Conservation (phyloP, 2,329 filamentous ascomycete species). For the Fusarium buharicum region DNA sequence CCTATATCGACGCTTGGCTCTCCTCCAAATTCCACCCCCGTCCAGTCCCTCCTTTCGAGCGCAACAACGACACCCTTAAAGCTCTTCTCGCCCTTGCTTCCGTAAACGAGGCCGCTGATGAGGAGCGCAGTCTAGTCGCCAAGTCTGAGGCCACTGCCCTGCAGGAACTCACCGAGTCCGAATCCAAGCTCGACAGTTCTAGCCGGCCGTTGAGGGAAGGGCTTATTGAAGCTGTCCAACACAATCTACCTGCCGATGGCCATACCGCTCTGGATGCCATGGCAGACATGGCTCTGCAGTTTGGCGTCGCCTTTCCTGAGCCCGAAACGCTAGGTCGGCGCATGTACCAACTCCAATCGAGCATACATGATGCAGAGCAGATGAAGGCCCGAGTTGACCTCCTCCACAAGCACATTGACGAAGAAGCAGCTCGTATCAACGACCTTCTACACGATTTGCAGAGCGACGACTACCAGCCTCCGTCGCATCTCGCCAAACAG, state of each 20-base stretch:
- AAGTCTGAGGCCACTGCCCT: conserved; percentile 70
- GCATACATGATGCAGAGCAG: conserved; percentile 66
- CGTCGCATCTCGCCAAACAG: conserved; percentile 69
- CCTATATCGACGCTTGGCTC: conserved; percentile 86
- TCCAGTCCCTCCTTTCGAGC: conserved; percentile 78
- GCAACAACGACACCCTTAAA: conserved; percentile 84
- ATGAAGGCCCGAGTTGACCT: conserved; percentile 62
- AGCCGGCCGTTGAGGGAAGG: conserved; percentile 47
- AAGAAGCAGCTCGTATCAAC: conserved; percentile 57
- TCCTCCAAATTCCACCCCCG: conserved; percentile 73
- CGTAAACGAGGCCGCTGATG: conserved; percentile 81
- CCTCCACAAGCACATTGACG: conserved; percentile 66
- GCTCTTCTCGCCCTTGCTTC: conserved; percentile 78
- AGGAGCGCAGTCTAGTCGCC: conserved; percentile 69
- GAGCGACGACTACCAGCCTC: conserved; percentile 61
- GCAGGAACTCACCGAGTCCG: conserved; percentile 56
- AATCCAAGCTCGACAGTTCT: conserved; percentile 41
- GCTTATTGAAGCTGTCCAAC: conserved; percentile 65
- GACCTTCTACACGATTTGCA: conserved; percentile 56
- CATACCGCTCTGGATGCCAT: conserved; percentile 66
- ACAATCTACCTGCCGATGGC: conserved; percentile 66
- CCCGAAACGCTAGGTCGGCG: conserved; percentile 61
- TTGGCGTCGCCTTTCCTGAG: conserved; percentile 61
- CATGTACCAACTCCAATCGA: conserved; percentile 66
- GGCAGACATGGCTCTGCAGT: conserved; percentile 60